Percentiles rank a stretch among this genome's conserved stretches.
phyloP scores from a whole-genome alignment of 1,284 basidiomycete species.

The Veloporphyrellus conicus region DNA sequence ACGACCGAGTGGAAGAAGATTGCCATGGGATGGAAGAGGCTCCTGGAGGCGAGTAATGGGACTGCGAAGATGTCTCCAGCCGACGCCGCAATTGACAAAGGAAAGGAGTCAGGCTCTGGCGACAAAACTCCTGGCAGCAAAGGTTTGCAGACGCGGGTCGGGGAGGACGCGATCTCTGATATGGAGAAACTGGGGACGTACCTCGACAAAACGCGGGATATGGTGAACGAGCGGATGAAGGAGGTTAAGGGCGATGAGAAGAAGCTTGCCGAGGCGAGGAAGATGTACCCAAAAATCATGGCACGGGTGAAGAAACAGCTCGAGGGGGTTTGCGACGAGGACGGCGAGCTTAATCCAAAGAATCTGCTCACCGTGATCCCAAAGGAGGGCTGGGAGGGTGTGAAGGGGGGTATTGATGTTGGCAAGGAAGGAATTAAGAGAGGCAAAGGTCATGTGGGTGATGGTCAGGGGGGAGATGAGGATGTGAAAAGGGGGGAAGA shows the following conservation, averaged over 20 bases:
- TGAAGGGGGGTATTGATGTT: conserved; percentile 1
- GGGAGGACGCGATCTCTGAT: conserved; percentile 7
- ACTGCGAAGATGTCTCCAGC: neutral
- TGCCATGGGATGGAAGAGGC: conserved; percentile 17
- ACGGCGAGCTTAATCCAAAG: conserved; percentile 8
- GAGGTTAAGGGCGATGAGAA: conserved; percentile 17
- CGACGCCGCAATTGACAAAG: neutral
- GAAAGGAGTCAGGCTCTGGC: neutral
- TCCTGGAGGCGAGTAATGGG: conserved; percentile 4
- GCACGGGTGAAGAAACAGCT: conserved; percentile 15
- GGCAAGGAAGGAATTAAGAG: conserved; percentile 2
- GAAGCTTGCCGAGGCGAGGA: conserved; percentile 20
- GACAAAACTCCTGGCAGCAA: neutral
- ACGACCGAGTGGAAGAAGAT: conserved; percentile 20
- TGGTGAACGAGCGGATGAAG: conserved; percentile 13
- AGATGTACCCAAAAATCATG: conserved; percentile 15
- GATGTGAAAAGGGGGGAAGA: conserved; percentile 7
- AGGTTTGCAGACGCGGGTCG: conserved; percentile 1
- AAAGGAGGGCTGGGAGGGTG: conserved; percentile 4
- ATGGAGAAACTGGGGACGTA: conserved; percentile 10
- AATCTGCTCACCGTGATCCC: conserved; percentile 5
- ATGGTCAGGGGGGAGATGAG: too few species aligned
- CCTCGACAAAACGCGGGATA: conserved; percentile 19
- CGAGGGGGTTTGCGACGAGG: conserved; percentile 1
- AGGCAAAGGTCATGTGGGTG: neutral